Evolutionary conservation across 2,329 filamentous ascomycete genomes (phyloP).

Genomic region (Botrytis pseudocinerea): DNA sequence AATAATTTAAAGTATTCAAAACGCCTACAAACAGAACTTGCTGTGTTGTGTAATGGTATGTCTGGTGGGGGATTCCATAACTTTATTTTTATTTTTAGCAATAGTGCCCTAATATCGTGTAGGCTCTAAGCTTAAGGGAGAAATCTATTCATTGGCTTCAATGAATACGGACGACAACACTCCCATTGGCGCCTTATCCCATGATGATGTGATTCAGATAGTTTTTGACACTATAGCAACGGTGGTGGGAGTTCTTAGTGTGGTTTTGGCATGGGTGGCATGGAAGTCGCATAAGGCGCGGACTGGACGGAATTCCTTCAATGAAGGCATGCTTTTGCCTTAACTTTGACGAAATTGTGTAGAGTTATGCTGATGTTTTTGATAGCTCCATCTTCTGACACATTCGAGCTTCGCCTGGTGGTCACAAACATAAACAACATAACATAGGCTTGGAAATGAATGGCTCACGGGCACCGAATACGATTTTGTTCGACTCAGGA

Average conservation of each 20-base stretch:
- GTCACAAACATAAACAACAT: neutral
- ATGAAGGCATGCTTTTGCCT: neutral
- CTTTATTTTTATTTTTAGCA: neutral
- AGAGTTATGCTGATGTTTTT: neutral
- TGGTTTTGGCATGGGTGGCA: neutral
- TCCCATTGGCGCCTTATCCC: neutral
- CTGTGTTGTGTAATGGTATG: neutral
- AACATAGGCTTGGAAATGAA: neutral
- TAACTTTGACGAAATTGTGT: neutral
- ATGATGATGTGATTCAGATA: constrained; percentile 9
- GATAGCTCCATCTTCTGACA: neutral
- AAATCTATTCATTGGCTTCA: constrained; percentile 5
- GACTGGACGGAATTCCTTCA: neutral
- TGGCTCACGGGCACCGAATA: neutral
- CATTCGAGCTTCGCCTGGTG: neutral
- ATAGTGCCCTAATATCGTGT: neutral
- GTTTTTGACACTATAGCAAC: neutral
- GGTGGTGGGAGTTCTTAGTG: neutral
- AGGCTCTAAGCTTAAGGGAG: neutral
- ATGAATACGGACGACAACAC: neutral
- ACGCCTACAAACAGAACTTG: neutral
- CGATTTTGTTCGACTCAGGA: neutral
- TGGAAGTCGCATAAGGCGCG: neutral
- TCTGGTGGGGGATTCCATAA: neutral
- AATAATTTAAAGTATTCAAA: neutral